Percentiles rank a stretch among this genome's conserved stretches.
Evolutionary conservation across 345 rosid genomes (phyloP).

Genomic region (Mangifera indica): DNA sequence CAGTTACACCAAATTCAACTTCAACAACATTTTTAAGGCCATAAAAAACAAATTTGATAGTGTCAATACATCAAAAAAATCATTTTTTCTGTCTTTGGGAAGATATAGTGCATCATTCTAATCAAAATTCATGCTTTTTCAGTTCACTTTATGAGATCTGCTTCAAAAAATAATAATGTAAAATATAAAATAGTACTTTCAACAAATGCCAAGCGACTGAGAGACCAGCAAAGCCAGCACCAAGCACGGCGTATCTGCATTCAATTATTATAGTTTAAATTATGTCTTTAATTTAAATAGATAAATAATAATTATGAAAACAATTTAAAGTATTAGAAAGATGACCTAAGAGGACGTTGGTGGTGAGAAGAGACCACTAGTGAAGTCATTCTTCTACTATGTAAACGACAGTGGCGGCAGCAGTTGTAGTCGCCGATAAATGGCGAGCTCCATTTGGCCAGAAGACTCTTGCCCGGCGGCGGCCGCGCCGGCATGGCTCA

Average conservation of each 20-base stretch:
- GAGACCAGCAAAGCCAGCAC: constrained; percentile 97
- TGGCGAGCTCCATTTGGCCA: background rate
- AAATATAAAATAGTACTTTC: constrained; percentile 36
- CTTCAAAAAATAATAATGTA: no score
- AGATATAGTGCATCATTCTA: no score
- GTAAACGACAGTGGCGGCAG: background rate
- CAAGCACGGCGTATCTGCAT: constrained; percentile 82
- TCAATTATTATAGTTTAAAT: background rate
- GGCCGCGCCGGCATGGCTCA: background rate
- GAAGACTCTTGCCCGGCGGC: background rate
- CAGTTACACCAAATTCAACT: background rate
- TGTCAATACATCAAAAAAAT: no score
- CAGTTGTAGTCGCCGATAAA: no score
- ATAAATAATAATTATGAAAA: background rate
- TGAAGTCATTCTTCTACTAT: background rate
- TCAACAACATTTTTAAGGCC: no score
- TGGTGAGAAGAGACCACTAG: constrained; percentile 18
- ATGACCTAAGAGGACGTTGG: constrained; percentile 31
- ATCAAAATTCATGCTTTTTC: no score
- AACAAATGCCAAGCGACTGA: constrained; percentile 86
- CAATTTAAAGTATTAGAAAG: background rate
- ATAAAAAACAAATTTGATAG: no score
- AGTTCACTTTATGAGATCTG: no score
- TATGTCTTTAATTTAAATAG: background rate
- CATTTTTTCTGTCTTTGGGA: no score